A percentile compares a stretch with the other conserved stretches of the same genome.
These are phyloP conservation scores for Guyanaporus albipodus DNA, from an alignment of 768 basidiomycete species.

Conservation along the genomic window DNA sequence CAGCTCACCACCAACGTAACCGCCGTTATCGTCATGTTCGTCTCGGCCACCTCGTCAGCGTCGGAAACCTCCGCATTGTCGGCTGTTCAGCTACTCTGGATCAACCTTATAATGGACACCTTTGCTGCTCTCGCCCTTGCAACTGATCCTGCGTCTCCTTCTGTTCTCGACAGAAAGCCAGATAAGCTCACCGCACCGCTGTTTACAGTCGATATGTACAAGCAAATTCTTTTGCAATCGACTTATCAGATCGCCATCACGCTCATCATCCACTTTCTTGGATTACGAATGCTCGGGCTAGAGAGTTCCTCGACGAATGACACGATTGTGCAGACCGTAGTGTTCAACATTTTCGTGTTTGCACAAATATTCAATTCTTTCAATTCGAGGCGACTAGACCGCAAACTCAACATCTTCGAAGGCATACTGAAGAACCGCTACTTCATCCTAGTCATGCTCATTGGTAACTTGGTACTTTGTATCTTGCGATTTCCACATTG, in stretches of 20 bases:
- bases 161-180: constrained; percentile 82
- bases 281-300: constrained; percentile 64
- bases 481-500: constrained; percentile 2
- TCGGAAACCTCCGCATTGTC: constrained; percentile 82
- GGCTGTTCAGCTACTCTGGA: constrained; percentile 97
- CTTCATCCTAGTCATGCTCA: constrained; percentile 77
- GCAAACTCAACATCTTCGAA: constrained; percentile 82
- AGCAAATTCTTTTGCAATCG: constrained; percentile 91
- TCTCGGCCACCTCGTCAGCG: constrained; percentile 78
- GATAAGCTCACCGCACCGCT: constrained; percentile 86
- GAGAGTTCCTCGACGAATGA: constrained; percentile 34
- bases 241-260: constrained; percentile 79
- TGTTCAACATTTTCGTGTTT: constrained; percentile 99
- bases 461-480: constrained; percentile 53
- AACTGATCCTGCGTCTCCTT: constrained; percentile 86
- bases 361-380: constrained; percentile 96
- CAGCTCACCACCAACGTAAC: constrained; percentile 93
- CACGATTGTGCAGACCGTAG: constrained; percentile 69
- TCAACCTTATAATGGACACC: constrained; percentile 98
- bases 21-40: constrained; percentile 90
- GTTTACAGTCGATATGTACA: constrained; percentile 93
- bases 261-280: constrained; percentile 87
- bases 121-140: constrained; percentile 97
- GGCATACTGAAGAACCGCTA: constrained; percentile 77
- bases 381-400: constrained; percentile 86